Base-by-base conservation (phyloP, 2,329 filamentous ascomycete species). In the Neodidymelliopsis sp. region DNA sequence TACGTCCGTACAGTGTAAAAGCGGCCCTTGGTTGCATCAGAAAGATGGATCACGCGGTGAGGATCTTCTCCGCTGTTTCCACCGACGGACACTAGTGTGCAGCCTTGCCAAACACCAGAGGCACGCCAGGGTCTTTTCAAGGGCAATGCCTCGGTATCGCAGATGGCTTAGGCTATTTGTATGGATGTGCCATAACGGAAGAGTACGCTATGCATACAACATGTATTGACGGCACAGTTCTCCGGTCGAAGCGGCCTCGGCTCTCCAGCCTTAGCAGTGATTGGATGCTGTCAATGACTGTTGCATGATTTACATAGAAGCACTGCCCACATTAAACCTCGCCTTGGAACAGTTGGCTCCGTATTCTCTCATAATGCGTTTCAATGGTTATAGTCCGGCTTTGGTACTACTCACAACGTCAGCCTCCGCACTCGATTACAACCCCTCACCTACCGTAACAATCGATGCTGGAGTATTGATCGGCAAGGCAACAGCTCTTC, bases 401-500 rank as follows among this genome's bases (percentile, higher is more conserved):
- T 20, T 44, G 12, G 29, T 18, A n/a, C 25, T 50, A 4, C 2
- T 31, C 7, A 29, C 47, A 23, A 35, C 25, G 12, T 16, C 45
- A 19, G 16, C 7, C 11, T 35, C 29, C 31, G 24, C 43, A 13
- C 28, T 47, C 4, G 27, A 22, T 12, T 47, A 45, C 18, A 37
- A 49, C 27, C 33, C 50, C 8, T 51, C 49, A 7, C 65, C 64
- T 2, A 65, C 62, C 15, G 65, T 59, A 6, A 66, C 59, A 2
- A 56, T 70, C 12, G 53, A 60, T 37, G 41, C 50, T 20, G 66
- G 66, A 12, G 38, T 58, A 1, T 12, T 70, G 2, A 28, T 69
- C 4, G 66, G 67, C 10, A 69, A 59, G 6, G 51, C 62, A 0
- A 69, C 65, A 7, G 46, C 59, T 3, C 63, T 62, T 11, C 54